Percentiles rank a stretch among this genome's conserved stretches.
Conservation (phyloP, 2,329 filamentous ascomycete genomes). For the Ascocoryne sarcoides region DNA sequence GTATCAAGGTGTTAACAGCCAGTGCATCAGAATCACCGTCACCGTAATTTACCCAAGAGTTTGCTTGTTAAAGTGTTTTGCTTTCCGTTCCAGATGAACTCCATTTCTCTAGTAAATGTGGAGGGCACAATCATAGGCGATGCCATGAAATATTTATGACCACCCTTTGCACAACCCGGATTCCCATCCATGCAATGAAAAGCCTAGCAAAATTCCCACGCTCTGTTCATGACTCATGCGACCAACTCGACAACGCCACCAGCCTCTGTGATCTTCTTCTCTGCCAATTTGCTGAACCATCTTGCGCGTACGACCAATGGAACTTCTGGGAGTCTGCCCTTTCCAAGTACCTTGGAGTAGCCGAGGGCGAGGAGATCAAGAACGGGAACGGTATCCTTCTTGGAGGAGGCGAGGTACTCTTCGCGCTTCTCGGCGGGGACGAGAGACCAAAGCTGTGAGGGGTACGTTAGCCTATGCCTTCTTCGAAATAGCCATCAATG, state of each 20-base stretch:
- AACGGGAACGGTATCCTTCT: slow-evolving; percentile 89
- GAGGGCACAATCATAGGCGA: not conserved
- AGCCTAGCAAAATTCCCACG: not conserved
- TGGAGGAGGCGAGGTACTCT: slow-evolving; percentile 71
- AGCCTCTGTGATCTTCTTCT: slow-evolving; percentile 98
- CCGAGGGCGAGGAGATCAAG: slow-evolving; percentile 95
- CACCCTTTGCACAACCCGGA: not conserved
- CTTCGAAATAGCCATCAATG: no score
- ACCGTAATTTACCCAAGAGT: no score
- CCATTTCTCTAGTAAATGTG: not conserved
- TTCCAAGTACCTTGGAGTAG: slow-evolving; percentile 98
- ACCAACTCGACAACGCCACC: slow-evolving; percentile 94
- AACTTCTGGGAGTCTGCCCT: slow-evolving; percentile 89
- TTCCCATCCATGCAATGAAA: not conserved
- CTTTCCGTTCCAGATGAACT: not conserved
- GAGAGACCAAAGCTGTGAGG: slow-evolving; percentile 78
- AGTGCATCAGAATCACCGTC: no score
- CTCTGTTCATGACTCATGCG: slow-evolving; percentile 60
- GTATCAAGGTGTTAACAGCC: no score
- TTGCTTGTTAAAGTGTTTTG: not conserved
- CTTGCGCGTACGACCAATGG: slow-evolving; percentile 90
- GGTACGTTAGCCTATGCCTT: slow-evolving; percentile 12
- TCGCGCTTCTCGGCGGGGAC: slow-evolving; percentile 89
- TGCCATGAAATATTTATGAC: not conserved
- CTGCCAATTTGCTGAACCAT: slow-evolving; percentile 91